Evolutionary conservation across 371 early-diverging fungal genomes (phyloP), one percentile per base, ranked within the genome.

Genomic region (Smittium culicis): DNA sequence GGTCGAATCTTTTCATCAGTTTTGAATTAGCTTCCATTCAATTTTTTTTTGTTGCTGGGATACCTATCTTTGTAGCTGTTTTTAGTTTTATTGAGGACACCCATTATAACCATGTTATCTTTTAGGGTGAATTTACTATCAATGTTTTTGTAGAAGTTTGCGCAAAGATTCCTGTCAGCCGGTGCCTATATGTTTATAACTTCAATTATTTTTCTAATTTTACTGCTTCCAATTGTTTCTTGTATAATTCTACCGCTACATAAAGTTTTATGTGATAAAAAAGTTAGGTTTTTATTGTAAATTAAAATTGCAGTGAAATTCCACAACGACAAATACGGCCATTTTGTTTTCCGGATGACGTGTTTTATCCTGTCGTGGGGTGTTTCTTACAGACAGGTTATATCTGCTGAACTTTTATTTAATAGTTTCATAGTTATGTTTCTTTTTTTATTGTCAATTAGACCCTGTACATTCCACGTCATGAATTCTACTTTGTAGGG

Each of bases 391-490:
- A 59, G 32, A n/a, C 25, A 59, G 5, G 25, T 14, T 27, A 59
- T 59, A 32, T 59, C 5, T 59, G n/a, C n/a, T 59, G 5, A 11
- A 59, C 32, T 59, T 59, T 29, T 29, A 11, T 59, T 59, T 59
- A 59, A 11, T 16, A 59, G 5, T 59, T 59, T 59, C 5, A 59
- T 11, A 11, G 60, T 59, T 32, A 59, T 29, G 28, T 27, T 11
- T 59, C 54, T 54, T 32, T 59, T 27, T 59, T 59, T 59, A 16
- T 32, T 59, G 25, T 59, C n/a, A 11, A 11, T 59, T 27, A 59
- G 60, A 59, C 60, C 60, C n/a, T 59, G 60, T 29, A 59, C 60
- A 59, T 59, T 59, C 60, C 60, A 59, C 5, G 60, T 59, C 28
- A 32, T 32, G 60, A 59, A 11, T 5, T 16, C n/a, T 27, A 59